phyloP scores from a whole-genome alignment of 805 yeast species.

The Blastobotrys robertii region DNA sequence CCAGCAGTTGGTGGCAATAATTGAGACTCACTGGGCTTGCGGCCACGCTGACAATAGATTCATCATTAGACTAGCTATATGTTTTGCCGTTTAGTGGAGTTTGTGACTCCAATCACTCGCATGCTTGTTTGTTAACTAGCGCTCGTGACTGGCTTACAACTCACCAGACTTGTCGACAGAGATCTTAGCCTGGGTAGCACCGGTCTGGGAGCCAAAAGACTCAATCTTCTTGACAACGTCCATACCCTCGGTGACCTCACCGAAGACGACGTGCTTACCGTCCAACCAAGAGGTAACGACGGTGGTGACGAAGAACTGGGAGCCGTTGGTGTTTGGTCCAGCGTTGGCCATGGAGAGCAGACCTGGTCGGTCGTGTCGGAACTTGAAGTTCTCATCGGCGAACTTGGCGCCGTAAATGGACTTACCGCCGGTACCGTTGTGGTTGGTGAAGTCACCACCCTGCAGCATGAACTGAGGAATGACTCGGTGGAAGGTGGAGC shows the following conservation, averaged over 20 bases:
- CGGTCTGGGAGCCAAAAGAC: conserved; percentile 56
- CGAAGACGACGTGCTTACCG: conserved; percentile 92
- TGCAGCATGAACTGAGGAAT: conserved; percentile 96
- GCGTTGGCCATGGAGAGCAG: conserved; percentile 95
- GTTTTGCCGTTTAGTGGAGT: background rate
- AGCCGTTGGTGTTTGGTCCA: conserved; percentile 97
- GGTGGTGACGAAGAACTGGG: conserved; percentile 94
- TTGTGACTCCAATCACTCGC: background rate
- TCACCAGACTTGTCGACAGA: conserved; percentile 57
- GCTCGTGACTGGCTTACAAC: conserved; percentile 28
- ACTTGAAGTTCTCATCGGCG: conserved; percentile 65
- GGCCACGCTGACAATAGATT: too few relatives aligned
- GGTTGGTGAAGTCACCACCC: conserved; percentile 82
- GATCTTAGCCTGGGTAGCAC: conserved; percentile 56
- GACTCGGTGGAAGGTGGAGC: conserved; percentile 90
- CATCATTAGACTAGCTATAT: too few relatives aligned
- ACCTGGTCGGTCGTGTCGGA: conserved; percentile 72
- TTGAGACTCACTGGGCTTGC: too few relatives aligned
- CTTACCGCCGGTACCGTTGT: conserved; percentile 88
- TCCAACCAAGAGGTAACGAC: conserved; percentile 82
- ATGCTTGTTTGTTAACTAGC: background rate
- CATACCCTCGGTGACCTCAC: conserved; percentile 78
- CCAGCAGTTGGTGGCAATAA: too few relatives aligned
- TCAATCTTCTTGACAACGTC: conserved; percentile 84
- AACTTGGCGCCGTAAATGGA: conserved; percentile 71